phyloP scores from a whole-genome alignment of 2,329 filamentous ascomycete genomes.

The Fusarium mundagurra region DNA sequence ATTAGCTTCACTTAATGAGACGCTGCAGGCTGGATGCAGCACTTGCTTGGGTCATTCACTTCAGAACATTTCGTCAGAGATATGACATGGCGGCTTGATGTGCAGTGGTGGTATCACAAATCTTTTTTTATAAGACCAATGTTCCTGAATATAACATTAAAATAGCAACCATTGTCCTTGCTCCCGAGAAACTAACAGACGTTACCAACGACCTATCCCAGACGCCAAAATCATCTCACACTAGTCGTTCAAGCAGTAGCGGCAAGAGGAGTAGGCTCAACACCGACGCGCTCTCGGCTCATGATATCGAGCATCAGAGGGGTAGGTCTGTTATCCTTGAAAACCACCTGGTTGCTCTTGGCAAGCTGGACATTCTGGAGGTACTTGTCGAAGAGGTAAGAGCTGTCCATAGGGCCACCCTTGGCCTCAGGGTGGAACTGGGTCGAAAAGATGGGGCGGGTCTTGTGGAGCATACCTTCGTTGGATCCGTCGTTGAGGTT shows the following conservation, averaged over 20 bases:
- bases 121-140: background rate
- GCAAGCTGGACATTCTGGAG: conserved; percentile 88
- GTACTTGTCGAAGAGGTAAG: conserved; percentile 97
- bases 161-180: conserved; percentile 16
- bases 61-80: background rate
- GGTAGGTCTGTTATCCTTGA: conserved; percentile 87
- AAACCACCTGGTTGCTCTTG: conserved; percentile 82
- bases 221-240: conserved; percentile 29
- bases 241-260: conserved; percentile 52
- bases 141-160: conserved; percentile 4
- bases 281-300: conserved; percentile 93
- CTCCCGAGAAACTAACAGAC: conserved; percentile 16
- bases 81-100: background rate
- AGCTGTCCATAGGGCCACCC: conserved; percentile 94
- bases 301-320: conserved; percentile 90
- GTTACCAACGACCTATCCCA: conserved; percentile 24
- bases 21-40: background rate
- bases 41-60: background rate
- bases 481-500: conserved; percentile 98
- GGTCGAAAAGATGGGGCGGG: conserved; percentile 95
- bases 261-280: conserved; percentile 71
- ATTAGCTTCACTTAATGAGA: background rate
- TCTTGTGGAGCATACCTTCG: conserved; percentile 96
- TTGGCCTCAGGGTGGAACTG: conserved; percentile 99
- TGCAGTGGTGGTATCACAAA: background rate